These are phyloP conservation scores for Solanum infundibuliforme DNA, from an alignment of 257 asterid genomes.

Conservation along the genomic window DNA sequence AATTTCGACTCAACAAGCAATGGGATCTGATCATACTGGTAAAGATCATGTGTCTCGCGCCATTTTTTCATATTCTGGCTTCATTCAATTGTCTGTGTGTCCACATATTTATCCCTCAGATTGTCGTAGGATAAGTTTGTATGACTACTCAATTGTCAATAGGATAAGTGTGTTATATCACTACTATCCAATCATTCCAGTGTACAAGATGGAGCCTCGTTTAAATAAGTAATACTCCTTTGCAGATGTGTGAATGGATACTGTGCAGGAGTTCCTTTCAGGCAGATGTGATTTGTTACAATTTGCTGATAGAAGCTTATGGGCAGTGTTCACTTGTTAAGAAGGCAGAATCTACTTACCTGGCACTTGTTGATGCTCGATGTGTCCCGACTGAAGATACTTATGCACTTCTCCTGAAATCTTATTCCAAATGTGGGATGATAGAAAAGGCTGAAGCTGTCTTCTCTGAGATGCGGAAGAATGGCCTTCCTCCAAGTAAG, in stretches of 20 bases:
- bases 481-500: slow-evolving; percentile 51
- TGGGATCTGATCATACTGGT: slow-evolving; percentile 70
- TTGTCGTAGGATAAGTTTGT: neutral
- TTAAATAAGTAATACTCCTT: neutral
- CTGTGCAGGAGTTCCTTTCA: slow-evolving; percentile 53
- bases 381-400: slow-evolving; percentile 88
- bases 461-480: slow-evolving; percentile 52
- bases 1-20: slow-evolving; percentile 60
- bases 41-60: neutral
- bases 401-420: slow-evolving; percentile 69
- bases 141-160: neutral
- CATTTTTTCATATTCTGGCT: neutral
- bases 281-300: slow-evolving; percentile 73
- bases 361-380: slow-evolving; percentile 54
- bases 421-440: slow-evolving; percentile 51
- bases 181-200: neutral
- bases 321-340: slow-evolving; percentile 42
- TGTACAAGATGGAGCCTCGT: neutral
- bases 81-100: neutral
- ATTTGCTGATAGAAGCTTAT: slow-evolving; percentile 78
- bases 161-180: neutral
- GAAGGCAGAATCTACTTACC: slow-evolving; percentile 64
- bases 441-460: slow-evolving; percentile 65
- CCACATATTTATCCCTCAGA: neutral
- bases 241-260: slow-evolving; percentile 79